Evolutionary conservation across 2,329 filamentous ascomycete species (phyloP), one percentile per base, ranked within the genome.

Genomic region (Orbilia oligospora): DNA sequence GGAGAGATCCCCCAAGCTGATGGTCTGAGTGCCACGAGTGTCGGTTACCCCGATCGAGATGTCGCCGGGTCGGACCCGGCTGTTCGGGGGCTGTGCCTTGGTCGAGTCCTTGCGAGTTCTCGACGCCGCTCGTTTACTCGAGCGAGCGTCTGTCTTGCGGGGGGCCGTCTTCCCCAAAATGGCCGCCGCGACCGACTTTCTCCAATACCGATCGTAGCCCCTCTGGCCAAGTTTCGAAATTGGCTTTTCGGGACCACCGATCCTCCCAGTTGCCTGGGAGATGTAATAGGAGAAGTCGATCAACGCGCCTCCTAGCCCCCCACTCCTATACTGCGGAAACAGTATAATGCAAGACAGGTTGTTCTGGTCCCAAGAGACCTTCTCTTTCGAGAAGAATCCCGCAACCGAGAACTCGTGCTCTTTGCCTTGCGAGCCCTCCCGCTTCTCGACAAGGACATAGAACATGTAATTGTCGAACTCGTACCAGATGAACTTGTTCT

Each of bases 341-440:
- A 98, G 89, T 5, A 98, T 87, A 81, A 99, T 99, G 83, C 96
- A 99, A 0, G 96, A 96, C 4, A 99, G 88, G 81, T 98, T 99
- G 85, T 99, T 98, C 83, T 95, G 94, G 83, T 99, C 96, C 95
- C 96, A 99, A 2, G 93, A 97, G 87, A 97, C 92, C 84, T 98
- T 98, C 85, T 99, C 96, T 84, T 99, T 98, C 80, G 93, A 97
- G 86, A 98, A 99, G 88, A 98, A 98, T n/a, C 96, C 96, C 0
- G 67, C 70, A 24, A 71, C 53, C 95, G 89, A 33, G 97, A 91
- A 83, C 36, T 44, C 56, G 20, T 61, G 56, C 27, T 61, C 56
- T 61, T 41, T 33, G 3, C 51, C 51, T 55, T 55, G 51, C 91
- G 90, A 20, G 18, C 27, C 80, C 87, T 81, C n/a, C 12, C 89